phyloP scores from a whole-genome alignment of 345 rosid species.

The Geranium brycei region DNA sequence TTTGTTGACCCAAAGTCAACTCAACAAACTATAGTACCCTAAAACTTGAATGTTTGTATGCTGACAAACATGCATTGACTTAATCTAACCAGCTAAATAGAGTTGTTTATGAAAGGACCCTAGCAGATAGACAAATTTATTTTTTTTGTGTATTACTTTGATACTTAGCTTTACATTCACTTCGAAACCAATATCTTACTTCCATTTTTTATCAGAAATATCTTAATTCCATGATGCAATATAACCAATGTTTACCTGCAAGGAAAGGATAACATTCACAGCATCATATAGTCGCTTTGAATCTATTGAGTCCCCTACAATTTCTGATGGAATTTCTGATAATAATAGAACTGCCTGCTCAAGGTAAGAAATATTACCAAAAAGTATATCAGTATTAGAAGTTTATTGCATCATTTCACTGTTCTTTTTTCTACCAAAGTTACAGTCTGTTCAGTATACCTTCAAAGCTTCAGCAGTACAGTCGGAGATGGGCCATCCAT shows the following conservation, averaged over 20 bases:
- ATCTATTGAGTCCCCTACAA: slow-evolving; percentile 70
- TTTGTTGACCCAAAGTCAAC: too few species aligned
- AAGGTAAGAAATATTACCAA: slow-evolving; percentile 11
- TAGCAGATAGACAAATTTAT: neutral
- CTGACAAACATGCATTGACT: neutral
- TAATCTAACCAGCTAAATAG: neutral
- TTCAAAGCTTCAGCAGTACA: slow-evolving; percentile 89
- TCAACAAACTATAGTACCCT: too few species aligned
- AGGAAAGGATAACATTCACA: slow-evolving; percentile 73
- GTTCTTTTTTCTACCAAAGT: neutral
- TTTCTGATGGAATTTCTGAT: slow-evolving; percentile 53
- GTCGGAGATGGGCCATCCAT: slow-evolving; percentile 96
- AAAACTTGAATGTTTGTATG: too few species aligned
- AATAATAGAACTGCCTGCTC: slow-evolving; percentile 59
- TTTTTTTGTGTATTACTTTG: too few species aligned
- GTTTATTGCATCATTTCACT: neutral
- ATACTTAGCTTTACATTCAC: neutral
- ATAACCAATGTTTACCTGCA: slow-evolving; percentile 43
- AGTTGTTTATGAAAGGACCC: neutral
- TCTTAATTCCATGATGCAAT: neutral
- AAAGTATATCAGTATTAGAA: neutral
- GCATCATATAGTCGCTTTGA: slow-evolving; percentile 56
- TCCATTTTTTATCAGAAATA: too few species aligned
- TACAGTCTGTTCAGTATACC: slow-evolving; percentile 16
- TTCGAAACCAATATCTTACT: too few species aligned